Evolutionary conservation across 176 grass and related monocot species (phyloP).

Genomic region (Raddia guianensis): DNA sequence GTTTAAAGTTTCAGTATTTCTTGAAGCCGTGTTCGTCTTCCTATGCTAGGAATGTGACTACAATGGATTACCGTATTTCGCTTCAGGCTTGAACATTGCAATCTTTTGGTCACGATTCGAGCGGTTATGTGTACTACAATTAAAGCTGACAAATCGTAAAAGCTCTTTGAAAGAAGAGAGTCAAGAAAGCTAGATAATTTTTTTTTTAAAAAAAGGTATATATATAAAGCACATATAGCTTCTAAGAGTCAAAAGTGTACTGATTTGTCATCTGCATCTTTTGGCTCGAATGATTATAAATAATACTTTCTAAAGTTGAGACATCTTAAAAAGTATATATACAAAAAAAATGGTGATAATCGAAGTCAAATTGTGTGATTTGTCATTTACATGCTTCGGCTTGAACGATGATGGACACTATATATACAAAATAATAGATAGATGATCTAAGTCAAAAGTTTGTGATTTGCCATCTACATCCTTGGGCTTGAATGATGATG

Average conservation of each 20-base stretch:
- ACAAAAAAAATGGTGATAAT: background rate
- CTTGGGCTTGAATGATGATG: background rate
- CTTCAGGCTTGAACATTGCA: background rate
- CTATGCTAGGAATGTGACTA: no score
- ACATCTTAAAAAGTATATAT: no score
- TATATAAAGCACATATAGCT: no score
- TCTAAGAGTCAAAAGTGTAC: no score
- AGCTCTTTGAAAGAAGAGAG: background rate
- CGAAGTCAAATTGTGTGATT: background rate
- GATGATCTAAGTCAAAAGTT: background rate
- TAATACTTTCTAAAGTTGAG: no score
- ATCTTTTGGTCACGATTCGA: no score
- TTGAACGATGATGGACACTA: background rate
- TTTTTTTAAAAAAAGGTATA: no score
- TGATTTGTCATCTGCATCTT: no score
- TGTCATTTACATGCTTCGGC: background rate
- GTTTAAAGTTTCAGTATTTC: background rate
- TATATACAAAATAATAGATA: background rate
- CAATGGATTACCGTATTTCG: background rate
- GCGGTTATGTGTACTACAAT: no score
- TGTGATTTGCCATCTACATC: background rate
- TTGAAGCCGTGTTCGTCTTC: background rate
- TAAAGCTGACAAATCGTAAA: background rate
- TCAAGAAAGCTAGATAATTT: background rate
- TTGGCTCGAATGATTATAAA: no score